Evolutionary conservation across 495 filamentous ascomycete species (phyloP), one percentile per base, ranked within the genome.

Genomic region (Xylaria palmicola): DNA sequence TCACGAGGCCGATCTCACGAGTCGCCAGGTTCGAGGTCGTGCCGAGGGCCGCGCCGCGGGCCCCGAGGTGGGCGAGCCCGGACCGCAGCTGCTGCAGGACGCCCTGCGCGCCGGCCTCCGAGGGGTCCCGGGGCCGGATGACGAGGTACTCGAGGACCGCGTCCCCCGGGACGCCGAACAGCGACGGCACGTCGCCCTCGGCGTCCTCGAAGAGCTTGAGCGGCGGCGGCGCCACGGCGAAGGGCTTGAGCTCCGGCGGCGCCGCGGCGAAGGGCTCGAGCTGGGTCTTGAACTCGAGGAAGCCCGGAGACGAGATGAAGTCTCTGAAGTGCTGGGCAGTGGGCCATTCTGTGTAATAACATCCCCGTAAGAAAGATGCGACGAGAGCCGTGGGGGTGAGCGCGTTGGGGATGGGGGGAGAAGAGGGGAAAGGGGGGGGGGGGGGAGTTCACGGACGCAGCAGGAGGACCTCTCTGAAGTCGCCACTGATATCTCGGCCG

Each of bases 301-400:
- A 45, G 26, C 3, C 40, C 19, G 39, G 7, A 8, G 40, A 45
- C 12, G 17, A 26, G 19, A 45, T 7, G 27, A 56, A 56, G 27
- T 43, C 26, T 17, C 24, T 12, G 54, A 56, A 45, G 36, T 56
- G 26, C 27, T 56, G 39, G 17, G 22, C 3, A 5, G 36, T 44
- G 24, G 52, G 39, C 54, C 54, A 56, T 45, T 56, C 54, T 56
- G 17, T 56, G n/a, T n/a, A n/a, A n/a, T n/a, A n/a, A n/a, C n/a
- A n/a, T n/a, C n/a, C n/a, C n/a, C n/a, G n/a, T n/a, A n/a, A n/a
- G n/a, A n/a, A n/a, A n/a, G n/a, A n/a, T n/a, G n/a, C n/a, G n/a
- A n/a, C n/a, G n/a, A n/a, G n/a, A n/a, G n/a, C n/a, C n/a, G n/a
- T n/a, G n/a, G n/a, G n/a, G 32, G 3, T 4, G 27, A 20, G 20